Conservation (phyloP, 306 rosid genomes). For the Begonia peltatifolia region DNA sequence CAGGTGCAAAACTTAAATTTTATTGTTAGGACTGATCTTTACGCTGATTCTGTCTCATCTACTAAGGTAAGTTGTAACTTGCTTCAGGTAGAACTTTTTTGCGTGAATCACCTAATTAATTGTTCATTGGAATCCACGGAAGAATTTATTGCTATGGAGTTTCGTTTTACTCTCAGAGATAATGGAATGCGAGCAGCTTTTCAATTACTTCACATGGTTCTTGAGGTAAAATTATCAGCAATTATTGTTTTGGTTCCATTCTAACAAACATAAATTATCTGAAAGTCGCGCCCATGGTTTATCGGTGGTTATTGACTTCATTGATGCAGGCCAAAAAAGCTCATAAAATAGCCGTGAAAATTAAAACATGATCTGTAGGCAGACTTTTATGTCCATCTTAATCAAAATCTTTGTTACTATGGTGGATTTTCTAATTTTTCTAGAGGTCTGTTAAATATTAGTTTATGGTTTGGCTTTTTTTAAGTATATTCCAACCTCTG, state of each 20-base stretch:
- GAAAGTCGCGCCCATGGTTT: no score
- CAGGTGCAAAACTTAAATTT: conserved; percentile 37
- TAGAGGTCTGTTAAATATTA: no score
- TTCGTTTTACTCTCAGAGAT: conserved; percentile 92
- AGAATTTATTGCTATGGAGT: conserved; percentile 96
- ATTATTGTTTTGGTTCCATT: background rate
- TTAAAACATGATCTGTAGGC: no score
- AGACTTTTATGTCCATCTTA: no score
- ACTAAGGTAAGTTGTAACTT: background rate
- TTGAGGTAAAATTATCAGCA: conserved; percentile 43
- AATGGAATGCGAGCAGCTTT: conserved; percentile 98
- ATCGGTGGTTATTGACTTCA: no score
- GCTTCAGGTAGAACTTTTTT: conserved; percentile 86
- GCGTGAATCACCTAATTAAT: conserved; percentile 89
- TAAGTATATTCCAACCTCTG: no score
- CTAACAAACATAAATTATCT: no score
- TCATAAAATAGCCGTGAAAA: no score
- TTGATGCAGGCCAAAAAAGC: no score
- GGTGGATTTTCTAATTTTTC: no score
- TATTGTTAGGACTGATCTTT: background rate
- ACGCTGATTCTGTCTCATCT: background rate
- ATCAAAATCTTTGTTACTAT: no score
- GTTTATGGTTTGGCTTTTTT: no score
- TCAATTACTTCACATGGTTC: conserved; percentile 97
- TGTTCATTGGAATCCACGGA: conserved; percentile 98